Evolutionary conservation across 2,329 filamentous ascomycete species (phyloP), one percentile per base, ranked within the genome.

Genomic region (Aspergillus clavatus): DNA sequence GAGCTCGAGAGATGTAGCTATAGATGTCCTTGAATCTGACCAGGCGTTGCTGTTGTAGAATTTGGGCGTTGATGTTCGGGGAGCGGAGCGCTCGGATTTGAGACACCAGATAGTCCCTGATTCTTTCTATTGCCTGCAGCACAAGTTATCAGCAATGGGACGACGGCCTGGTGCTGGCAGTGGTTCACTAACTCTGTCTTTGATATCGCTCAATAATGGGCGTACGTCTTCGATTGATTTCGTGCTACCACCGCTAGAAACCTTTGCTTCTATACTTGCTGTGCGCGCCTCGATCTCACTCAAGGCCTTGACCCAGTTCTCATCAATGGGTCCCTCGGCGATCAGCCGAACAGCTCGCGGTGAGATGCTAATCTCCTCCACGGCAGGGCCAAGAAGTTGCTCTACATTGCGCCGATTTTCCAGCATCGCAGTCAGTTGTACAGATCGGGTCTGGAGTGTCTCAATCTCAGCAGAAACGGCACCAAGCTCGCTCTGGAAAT

Each of bases 391-490:
- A 22, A 98, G 74, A 1, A 89, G 78, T 66, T 87, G 90, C 69
- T 97, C 93, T 4, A 97, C 88, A 12, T 86, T 83, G 63, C 86
- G 90, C 27, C 94, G 80, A 61, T 96, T 96, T 54, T 95, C 86
- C 23, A 98, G 74, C 58, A 89, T 84, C 27, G 87, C 82, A 57
- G 89, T 96, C 47, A 98, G 70, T 6, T 85, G 82, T 8, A 84
- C 80, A 0, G 93, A 98, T 38, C 93, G 82, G 41, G 85, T 83
- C 70, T 98, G 93, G 31, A 98, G 72, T 2, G 84, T 89, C 69
- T 98, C 93, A 41, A 98, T 98, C 64, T 98, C 93, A 5, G 89
- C 85, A 1, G 93, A 96, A 10, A 98, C 93, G 11, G 83, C 81
- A 7, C 89, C 91, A 8, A 98, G 80, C 66, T 98, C 94, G 48